These are phyloP conservation scores for Nannochloropsis salina DNA, from an alignment of 108 stramenopile genomes.

Conservation along the genomic window DNA sequence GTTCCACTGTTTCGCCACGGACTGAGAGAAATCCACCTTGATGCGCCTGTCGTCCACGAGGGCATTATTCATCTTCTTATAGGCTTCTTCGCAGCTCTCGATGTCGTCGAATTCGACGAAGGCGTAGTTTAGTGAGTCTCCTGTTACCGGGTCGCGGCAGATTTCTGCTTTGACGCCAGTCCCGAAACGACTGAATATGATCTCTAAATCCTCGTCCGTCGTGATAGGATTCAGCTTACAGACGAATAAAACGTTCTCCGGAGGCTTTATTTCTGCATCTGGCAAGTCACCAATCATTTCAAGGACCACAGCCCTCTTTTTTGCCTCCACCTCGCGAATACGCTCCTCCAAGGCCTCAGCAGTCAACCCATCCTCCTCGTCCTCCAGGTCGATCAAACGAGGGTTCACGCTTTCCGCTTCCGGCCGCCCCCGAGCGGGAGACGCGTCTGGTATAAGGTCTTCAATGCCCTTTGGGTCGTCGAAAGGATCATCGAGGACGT, in stretches of 20 bases:
- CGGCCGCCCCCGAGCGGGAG: conserved; percentile 56
- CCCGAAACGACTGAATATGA: conserved; percentile 76
- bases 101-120: conserved; percentile 88
- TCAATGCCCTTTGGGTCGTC: conserved; percentile 47
- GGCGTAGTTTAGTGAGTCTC: conserved; percentile 87
- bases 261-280: conserved; percentile 66
- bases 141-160: conserved; percentile 86
- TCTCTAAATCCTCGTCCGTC: conserved; percentile 89
- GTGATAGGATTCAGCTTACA: conserved; percentile 97
- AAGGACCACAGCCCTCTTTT: conserved; percentile 85
- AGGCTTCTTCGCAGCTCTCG: conserved; percentile 84
- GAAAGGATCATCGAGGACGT: conserved; percentile 89
- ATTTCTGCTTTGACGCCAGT: conserved; percentile 61
- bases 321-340: conserved; percentile 27
- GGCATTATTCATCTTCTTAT: conserved; percentile 99
- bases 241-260: conserved; percentile 95
- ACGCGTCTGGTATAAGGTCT: conserved; percentile 29
- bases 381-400: conserved; percentile 51
- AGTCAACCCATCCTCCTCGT: conserved; percentile 45
- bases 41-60: conserved; percentile 95
- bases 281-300: conserved; percentile 89
- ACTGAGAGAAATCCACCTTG: conserved; percentile 94
- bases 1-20: conserved; percentile 89
- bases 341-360: conserved; percentile 49
- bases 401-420: conserved; percentile 67